Conservation (phyloP, 1,284 basidiomycete species). For the Moesziomyces sp. region DNA sequence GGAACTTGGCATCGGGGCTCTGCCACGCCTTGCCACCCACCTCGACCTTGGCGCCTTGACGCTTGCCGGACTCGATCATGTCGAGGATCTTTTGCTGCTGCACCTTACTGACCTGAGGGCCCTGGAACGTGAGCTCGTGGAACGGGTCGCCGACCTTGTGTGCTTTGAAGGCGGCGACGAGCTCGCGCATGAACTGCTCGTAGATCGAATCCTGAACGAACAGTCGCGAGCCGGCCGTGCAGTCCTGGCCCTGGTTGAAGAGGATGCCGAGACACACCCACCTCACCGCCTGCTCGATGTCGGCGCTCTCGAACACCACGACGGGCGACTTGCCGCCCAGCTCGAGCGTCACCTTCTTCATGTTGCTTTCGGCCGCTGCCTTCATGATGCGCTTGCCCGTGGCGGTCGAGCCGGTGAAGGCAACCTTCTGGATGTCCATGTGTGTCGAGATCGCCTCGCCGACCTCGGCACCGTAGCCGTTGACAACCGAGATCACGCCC, state of each 20-base stretch:
- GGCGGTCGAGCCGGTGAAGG: conserved; percentile 73
- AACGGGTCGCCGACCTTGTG: conserved; percentile 77
- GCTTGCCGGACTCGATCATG: conserved; percentile 87
- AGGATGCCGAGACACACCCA: conserved; percentile 83
- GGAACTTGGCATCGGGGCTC: conserved; percentile 21
- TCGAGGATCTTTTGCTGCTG: conserved; percentile 91
- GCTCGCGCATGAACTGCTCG: conserved; percentile 74
- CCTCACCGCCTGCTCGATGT: conserved; percentile 68
- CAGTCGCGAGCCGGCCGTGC: conserved; percentile 78
- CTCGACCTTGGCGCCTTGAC: conserved; percentile 79
- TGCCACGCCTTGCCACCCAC: conserved; percentile 73
- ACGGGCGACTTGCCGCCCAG: conserved; percentile 85
- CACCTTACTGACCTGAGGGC: conserved; percentile 80
- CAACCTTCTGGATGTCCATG: conserved; percentile 75
- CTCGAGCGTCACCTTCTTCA: conserved; percentile 83
- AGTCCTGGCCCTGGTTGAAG: conserved; percentile 73
- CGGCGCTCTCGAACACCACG: conserved; percentile 76
- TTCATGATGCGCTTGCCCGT: conserved; percentile 82
- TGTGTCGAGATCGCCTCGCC: conserved; percentile 76
- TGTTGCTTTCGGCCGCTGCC: conserved; percentile 81
- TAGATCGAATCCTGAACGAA: conserved; percentile 77
- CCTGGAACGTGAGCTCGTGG: conserved; percentile 77
- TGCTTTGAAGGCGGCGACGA: conserved; percentile 72
- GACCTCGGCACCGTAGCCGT: conserved; percentile 82
- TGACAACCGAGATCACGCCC: conserved; percentile 77